These are phyloP conservation scores for Xylaria nigripes DNA, from an alignment of 495 filamentous ascomycete species.

Conservation along the genomic window DNA sequence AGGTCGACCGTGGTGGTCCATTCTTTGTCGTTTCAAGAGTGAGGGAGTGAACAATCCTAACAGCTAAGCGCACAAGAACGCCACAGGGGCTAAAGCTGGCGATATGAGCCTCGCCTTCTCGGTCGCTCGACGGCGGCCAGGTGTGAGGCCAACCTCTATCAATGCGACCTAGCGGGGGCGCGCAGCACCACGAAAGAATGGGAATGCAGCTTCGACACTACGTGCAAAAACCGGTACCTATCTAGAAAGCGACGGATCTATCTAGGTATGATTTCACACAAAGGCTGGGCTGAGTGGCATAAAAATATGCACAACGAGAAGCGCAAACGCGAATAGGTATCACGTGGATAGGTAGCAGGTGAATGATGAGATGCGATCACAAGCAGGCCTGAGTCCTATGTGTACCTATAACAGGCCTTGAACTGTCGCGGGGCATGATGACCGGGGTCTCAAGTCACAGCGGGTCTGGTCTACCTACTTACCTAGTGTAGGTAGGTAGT, in stretches of 20 bases:
- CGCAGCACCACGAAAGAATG: not conserved
- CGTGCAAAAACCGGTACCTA: not conserved
- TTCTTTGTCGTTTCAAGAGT: constrained; percentile 28
- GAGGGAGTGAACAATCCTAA: not conserved
- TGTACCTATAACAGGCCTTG: too few relatives aligned
- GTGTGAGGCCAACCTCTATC: not conserved
- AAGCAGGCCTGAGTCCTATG: too few relatives aligned
- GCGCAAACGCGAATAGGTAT: not conserved
- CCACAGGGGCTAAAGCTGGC: not conserved
- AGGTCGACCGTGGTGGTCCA: constrained; percentile 45
- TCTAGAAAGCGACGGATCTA: not conserved
- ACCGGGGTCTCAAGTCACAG: not conserved
- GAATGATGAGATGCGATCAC: not conserved
- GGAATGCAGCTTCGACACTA: not conserved
- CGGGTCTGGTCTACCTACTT: not conserved
- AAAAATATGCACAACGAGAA: not conserved
- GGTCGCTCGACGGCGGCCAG: not conserved
- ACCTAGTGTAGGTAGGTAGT: too few relatives aligned
- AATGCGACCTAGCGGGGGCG: constrained; percentile 7
- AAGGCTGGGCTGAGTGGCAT: not conserved
- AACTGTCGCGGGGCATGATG: constrained; percentile 3
- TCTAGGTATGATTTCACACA: not conserved
- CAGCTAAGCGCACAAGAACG: not conserved
- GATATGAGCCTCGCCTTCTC: not conserved
- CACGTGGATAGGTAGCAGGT: not conserved